Evolutionary conservation across 2,329 filamentous ascomycete species (phyloP), one percentile per base, ranked within the genome.

Genomic region (Hypoxylon sp.): DNA sequence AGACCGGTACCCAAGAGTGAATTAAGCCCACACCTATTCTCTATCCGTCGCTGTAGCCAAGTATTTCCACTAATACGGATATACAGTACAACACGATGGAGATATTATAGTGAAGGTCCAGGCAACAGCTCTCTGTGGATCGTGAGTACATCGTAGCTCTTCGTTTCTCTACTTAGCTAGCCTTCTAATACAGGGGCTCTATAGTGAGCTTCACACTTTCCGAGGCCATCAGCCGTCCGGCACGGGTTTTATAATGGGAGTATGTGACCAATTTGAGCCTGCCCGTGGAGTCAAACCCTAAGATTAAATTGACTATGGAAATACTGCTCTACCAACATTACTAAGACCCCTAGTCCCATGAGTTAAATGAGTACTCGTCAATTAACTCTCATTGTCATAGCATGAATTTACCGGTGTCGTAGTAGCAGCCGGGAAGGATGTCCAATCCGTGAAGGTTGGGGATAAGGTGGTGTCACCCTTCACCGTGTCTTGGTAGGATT

Each of bases 321-420:
- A 13, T 9, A 6, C 17, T 19, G 13, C 38, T 41, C 38, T 9
- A 9, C 1, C n/a, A n/a, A 19, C 6, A 41, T 14, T 5, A 41
- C 38, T 41, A 10, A 41, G 5, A n/a, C n/a, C 19, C 23, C 2
- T 48, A 25, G 5, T 14, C 9, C 0, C 21, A n/a, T 48, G 11
- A n/a, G 23, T n/a, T 49, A 30, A 25, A 30, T 21, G 21, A 28
- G 23, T 28, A 28, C 6, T 2, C n/a, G n/a, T 13, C 6, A 7
- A 17, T 23, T 49, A 49, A 49, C 23, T 28, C 21, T 25, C 4
- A 25, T 11, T 10, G 7, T 28, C n/a, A 7, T n/a, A 49, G 45
- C 94, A 97, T 78, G 94, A 97, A 76, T 97, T 97, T 76, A 93
- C 92, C 1, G 94, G 94, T 4, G 86, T 84, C 23, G 88, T 97